Conservation (phyloP, 495 filamentous ascomycete genomes). For the Hypoxylon perforatum region DNA sequence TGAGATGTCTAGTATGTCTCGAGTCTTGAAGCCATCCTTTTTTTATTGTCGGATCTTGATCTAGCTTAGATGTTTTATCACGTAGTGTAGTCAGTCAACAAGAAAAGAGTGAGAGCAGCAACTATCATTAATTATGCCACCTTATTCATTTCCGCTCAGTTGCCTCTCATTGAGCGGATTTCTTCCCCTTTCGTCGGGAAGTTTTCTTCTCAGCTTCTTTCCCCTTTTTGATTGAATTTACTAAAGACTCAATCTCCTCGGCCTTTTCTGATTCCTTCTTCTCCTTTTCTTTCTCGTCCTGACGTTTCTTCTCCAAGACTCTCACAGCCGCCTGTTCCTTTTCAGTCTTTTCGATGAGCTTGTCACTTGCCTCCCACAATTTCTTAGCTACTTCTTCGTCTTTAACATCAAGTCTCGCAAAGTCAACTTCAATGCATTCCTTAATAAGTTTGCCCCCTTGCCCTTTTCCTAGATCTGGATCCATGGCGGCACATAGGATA, state of each 20-base stretch:
- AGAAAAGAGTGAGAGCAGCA: too few species aligned
- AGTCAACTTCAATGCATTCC: constrained; percentile 83
- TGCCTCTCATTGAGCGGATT: constrained; percentile 17
- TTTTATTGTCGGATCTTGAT: too few species aligned
- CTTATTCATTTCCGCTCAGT: constrained; percentile 13
- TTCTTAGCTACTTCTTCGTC: constrained; percentile 82
- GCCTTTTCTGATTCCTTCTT: constrained; percentile 57
- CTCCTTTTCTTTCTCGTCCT: constrained; percentile 60
- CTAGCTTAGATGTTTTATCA: too few species aligned
- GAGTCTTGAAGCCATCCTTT: too few species aligned
- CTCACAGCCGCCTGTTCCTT: constrained; percentile 78
- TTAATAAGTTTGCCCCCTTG: constrained; percentile 79
- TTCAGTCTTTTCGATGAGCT: constrained; percentile 83
- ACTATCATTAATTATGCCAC: constrained; percentile 2
- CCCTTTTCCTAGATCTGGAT: constrained; percentile 70
- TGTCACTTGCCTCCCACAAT: constrained; percentile 89
- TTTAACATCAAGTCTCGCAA: constrained; percentile 75
- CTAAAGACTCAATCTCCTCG: constrained; percentile 57
- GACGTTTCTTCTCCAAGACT: constrained; percentile 75
- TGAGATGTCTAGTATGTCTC: too few species aligned
- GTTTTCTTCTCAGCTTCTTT: constrained; percentile 48
- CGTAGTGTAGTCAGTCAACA: too few species aligned
- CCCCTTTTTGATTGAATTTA: constrained; percentile 54
- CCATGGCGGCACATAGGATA: constrained; percentile 87
- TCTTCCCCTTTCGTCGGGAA: constrained; percentile 53